Base-by-base conservation (phyloP, 2,329 filamentous ascomycete genomes). In the Chaetomium strumarium region DNA sequence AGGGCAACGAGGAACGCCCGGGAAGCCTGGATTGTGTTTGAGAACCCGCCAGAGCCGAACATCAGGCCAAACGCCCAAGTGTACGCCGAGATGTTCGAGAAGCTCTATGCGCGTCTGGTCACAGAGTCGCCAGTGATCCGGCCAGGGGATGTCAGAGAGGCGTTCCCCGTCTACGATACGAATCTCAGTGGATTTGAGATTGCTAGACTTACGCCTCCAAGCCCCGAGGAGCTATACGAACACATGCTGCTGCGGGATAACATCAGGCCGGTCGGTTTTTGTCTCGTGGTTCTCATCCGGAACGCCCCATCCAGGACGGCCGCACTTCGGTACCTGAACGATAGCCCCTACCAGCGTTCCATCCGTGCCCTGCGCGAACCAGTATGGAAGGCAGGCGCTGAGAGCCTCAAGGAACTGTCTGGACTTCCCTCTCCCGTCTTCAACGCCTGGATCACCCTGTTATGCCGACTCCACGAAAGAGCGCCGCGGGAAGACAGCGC, bases 121-220 rank as follows among this genome's bases (percentile, higher is more conserved):
- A 55, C 62, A 16, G 45, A 62, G 52, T 24, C 44, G 2, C 48
- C 55, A 0, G 40, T 43, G 6, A 54, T 73, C 13, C 63, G 80
- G 2, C 81, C 85, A 6, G 86, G 86, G 12, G 85, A 88, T 59
- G 72, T 71, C 37, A 74, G 68, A 55, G 81, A 85, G 62, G 70
- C 76, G 9, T 68, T 76, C 12, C 73, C 79, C 1, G 74, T 81
- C 17, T 69, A 83, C 17, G 75, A 80, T 51, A 69, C 71, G 66
- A 87, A 75, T 66, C 76, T 75, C 62, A 86, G 75, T 53, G 77
- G 83, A n/a, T 80, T 83, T 50, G 85, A 87, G 52, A 80, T 80
- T 58, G 76, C 81, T 37, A 75, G 80, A n/a, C 70, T 82, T 40
- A 70, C 74, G 13, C 80, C 85, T 1, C 86, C 86, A 2, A 75